Percentiles rank a stretch among this genome's conserved stretches.
These are phyloP conservation scores for Cerrena zonata DNA, from an alignment of 1,284 basidiomycete species.

Conservation along the genomic window DNA sequence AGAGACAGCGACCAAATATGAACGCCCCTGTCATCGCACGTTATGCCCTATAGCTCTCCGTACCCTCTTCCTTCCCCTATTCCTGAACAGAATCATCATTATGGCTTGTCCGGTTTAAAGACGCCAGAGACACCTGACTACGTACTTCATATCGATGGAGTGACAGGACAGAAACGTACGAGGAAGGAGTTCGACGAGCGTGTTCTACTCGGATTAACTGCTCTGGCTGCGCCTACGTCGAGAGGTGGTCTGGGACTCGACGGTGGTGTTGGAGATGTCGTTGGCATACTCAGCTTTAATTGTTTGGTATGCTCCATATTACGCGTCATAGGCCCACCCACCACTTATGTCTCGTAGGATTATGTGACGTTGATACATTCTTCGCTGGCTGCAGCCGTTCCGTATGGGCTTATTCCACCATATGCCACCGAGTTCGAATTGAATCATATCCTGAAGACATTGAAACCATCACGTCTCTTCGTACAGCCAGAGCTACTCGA, in stretches of 20 bases:
- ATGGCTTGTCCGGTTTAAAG: background rate
- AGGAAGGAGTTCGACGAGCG: conserved; percentile 41
- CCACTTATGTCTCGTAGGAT: no score
- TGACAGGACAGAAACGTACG: conserved; percentile 39
- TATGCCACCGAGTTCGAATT: conserved; percentile 60
- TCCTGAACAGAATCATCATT: conserved; percentile 6
- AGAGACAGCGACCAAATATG: no score
- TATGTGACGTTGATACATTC: conserved; percentile 51
- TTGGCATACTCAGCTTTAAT: conserved; percentile 61
- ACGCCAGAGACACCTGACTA: conserved; percentile 30
- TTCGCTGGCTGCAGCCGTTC: conserved; percentile 45
- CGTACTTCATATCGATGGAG: conserved; percentile 43
- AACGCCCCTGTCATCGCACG: no score
- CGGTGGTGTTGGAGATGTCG: conserved; percentile 39
- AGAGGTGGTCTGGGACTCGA: conserved; percentile 48
- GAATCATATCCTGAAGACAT: conserved; percentile 43
- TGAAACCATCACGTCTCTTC: conserved; percentile 52
- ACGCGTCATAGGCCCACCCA: no score
- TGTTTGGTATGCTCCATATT: conserved; percentile 41
- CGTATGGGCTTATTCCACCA: conserved; percentile 52
- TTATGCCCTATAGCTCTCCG: conserved; percentile 6
- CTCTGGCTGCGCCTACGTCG: conserved; percentile 35
- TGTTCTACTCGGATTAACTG: conserved; percentile 49
- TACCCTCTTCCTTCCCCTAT: conserved; percentile 4
- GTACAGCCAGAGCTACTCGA: conserved; percentile 46